These are phyloP conservation scores for Penicillium olsonii DNA, from an alignment of 2,329 filamentous ascomycete species.

Conservation along the genomic window DNA sequence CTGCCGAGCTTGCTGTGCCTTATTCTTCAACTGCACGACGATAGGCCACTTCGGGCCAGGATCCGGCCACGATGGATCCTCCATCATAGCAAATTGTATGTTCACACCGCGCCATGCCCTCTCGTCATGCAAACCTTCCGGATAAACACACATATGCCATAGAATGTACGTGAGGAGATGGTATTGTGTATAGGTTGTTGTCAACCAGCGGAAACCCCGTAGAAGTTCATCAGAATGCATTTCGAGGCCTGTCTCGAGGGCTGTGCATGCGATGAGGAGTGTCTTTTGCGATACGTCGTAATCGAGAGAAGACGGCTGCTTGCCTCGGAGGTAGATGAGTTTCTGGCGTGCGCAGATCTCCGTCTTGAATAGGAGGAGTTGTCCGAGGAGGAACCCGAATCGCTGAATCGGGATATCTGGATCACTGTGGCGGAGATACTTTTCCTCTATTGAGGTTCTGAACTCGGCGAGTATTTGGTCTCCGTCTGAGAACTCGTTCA, in stretches of 20 bases:
- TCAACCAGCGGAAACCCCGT: conserved; percentile 40
- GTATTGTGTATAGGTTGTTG: conserved; percentile 46
- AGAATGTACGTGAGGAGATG: conserved; percentile 48
- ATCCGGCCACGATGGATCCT: conserved; percentile 22
- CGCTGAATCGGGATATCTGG: conserved; percentile 52
- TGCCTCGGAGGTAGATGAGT: conserved; percentile 14
- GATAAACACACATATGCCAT: conserved; percentile 47
- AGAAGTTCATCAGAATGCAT: conserved; percentile 42
- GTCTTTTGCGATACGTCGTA: conserved; percentile 34
- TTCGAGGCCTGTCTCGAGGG: conserved; percentile 36
- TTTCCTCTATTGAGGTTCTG: conserved; percentile 49
- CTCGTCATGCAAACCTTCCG: conserved; percentile 29
- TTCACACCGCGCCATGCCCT: conserved; percentile 35
- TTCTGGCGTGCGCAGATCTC: conserved; percentile 38
- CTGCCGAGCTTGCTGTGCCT: conserved; percentile 17
- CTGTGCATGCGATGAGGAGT: conserved; percentile 35
- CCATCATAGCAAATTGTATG: conserved; percentile 15
- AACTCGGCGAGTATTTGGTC: conserved; percentile 47
- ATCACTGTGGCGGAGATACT: conserved; percentile 55
- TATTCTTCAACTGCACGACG: conserved; percentile 18
- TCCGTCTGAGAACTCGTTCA: background rate
- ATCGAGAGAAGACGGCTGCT: conserved; percentile 11
- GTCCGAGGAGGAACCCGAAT: conserved; percentile 30
- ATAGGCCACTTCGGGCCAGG: conserved; percentile 27
- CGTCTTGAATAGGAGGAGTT: conserved; percentile 37